Conservation (phyloP, 139 green algal genomes). For the Tetratostichococcus sp. region DNA sequence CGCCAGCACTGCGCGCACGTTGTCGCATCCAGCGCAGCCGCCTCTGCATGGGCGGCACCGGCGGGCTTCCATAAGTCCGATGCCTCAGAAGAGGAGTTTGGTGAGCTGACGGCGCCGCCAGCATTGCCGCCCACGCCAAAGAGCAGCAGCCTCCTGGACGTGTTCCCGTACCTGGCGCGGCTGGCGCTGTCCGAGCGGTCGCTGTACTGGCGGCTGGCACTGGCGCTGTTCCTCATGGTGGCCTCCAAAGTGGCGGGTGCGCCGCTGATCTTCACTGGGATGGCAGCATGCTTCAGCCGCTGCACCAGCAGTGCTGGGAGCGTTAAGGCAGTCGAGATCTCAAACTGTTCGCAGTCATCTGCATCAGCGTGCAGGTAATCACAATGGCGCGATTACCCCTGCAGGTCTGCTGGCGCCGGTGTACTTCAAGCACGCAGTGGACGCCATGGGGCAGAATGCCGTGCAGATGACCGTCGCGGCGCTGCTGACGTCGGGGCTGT, state of each 20-base stretch:
- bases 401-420: slow-evolving; percentile 70
- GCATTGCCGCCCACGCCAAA: slow-evolving; percentile 16
- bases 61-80: background rate
- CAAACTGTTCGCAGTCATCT: no score
- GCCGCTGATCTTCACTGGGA: background rate
- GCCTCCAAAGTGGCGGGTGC: slow-evolving; percentile 58
- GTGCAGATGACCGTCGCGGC: slow-evolving; percentile 7
- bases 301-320: no score
- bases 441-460: slow-evolving; percentile 45
- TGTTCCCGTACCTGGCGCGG: slow-evolving; percentile 73
- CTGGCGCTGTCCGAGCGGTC: slow-evolving; percentile 64
- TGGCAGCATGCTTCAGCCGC: background rate
- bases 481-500: slow-evolving; percentile 39
- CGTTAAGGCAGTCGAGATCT: background rate
- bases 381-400: no score
- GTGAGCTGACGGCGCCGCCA: background rate
- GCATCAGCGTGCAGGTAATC: no score
- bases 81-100: background rate
- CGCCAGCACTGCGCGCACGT: no score
- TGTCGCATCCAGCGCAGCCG: no score
- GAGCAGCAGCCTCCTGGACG: slow-evolving; percentile 7
- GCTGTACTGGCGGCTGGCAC: slow-evolving; percentile 65
- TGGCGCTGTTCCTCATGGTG: slow-evolving; percentile 65
- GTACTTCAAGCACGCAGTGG: slow-evolving; percentile 73
- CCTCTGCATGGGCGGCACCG: background rate